Conservation (phyloP, 2,329 filamentous ascomycete genomes). For the Taxawa tesnikishii region DNA sequence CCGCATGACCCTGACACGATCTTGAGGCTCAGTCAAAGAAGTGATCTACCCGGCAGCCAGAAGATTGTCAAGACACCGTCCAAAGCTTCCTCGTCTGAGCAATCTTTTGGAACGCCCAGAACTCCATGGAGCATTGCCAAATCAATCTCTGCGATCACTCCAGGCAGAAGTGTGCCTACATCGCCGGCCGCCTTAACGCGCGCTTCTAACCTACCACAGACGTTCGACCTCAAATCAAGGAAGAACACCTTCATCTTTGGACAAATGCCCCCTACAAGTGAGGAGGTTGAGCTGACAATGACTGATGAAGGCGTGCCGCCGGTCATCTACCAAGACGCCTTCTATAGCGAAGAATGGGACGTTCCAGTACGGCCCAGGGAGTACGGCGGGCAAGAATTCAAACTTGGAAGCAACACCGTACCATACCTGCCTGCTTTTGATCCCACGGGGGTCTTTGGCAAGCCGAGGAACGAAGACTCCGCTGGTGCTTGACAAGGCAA, state of each 20-base stretch:
- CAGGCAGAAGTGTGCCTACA: neutral
- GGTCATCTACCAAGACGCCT: conserved; percentile 72
- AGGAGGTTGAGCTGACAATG: conserved; percentile 45
- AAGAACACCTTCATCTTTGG: conserved; percentile 21
- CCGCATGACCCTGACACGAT: conserved; percentile 52
- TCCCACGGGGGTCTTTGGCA: conserved; percentile 43
- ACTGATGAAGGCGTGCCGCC: conserved; percentile 46
- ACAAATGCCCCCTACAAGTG: conserved; percentile 26
- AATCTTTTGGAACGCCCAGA: neutral
- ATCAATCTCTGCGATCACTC: conserved; percentile 11
- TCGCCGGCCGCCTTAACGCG: neutral
- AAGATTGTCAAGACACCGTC: conserved; percentile 31
- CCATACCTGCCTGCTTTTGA: conserved; percentile 73
- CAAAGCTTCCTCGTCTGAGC: conserved; percentile 7
- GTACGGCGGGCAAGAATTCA: conserved; percentile 81
- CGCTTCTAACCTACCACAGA: neutral
- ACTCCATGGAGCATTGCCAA: conserved; percentile 23
- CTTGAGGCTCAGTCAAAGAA: conserved; percentile 55
- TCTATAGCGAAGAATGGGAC: conserved; percentile 73
- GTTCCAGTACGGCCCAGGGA: conserved; percentile 66
- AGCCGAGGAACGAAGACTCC: conserved; percentile 42
- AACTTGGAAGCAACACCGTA: conserved; percentile 59
- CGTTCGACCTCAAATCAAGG: neutral
- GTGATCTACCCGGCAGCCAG: conserved; percentile 24
- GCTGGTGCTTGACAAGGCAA: conserved; percentile 35